Percentiles rank a stretch among this genome's conserved stretches.
phyloP scores from a whole-genome alignment of 345 rosid genomes.

The Boechera retrofracta region DNA sequence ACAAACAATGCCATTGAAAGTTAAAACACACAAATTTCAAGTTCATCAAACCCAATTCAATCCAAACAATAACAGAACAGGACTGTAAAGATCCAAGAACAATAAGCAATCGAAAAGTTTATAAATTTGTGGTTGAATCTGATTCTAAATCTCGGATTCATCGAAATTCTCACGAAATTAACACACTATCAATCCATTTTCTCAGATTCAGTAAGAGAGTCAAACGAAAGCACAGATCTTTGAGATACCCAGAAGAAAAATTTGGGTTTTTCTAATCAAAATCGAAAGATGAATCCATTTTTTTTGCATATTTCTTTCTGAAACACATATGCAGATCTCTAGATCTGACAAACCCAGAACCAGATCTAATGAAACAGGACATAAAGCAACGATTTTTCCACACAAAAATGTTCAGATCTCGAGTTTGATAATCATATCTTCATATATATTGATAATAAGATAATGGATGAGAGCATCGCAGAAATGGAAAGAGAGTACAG shows the following conservation, averaged over 20 bases:
- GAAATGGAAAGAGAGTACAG: constrained; percentile 44
- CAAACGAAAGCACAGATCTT: constrained; percentile 3
- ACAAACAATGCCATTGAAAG: constrained; percentile 39
- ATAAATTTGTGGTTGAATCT: not conserved
- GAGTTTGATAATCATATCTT: no score
- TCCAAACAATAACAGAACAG: not conserved
- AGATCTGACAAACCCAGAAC: constrained; percentile 35
- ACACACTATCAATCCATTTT: constrained; percentile 15
- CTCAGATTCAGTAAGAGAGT: constrained; percentile 39
- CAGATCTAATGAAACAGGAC: constrained; percentile 52
- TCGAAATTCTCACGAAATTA: constrained; percentile 16
- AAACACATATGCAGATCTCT: constrained; percentile 49
- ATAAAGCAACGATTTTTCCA: constrained; percentile 8
- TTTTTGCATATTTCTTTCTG: not conserved
- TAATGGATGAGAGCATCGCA: not conserved
- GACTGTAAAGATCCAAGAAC: not conserved
- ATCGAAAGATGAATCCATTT: not conserved
- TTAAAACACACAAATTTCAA: no score
- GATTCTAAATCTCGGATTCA: constrained; percentile 6
- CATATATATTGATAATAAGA: no score
- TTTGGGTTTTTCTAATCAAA: not conserved
- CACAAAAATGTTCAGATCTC: not conserved
- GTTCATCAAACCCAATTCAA: not conserved
- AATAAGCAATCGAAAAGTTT: not conserved
- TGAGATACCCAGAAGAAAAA: constrained; percentile 8